Conservation (phyloP, 2,329 filamentous ascomycete species). For the Graphiopsis chlorocephala region DNA sequence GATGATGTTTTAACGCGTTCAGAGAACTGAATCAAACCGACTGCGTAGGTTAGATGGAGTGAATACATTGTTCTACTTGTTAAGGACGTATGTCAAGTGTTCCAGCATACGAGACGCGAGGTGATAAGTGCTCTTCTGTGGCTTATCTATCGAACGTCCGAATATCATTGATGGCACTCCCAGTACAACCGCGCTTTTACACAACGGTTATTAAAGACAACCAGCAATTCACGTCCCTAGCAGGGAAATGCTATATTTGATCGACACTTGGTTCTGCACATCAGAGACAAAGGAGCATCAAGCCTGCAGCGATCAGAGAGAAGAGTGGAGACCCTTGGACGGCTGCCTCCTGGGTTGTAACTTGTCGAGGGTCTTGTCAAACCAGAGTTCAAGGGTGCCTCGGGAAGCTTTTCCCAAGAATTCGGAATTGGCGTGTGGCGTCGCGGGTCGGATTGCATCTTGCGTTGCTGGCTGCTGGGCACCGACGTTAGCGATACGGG, state of each 20-base stretch:
- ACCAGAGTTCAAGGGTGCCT: not conserved
- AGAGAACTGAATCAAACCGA: too few species aligned
- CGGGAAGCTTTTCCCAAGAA: not conserved
- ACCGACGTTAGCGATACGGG: not conserved
- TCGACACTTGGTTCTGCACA: constrained; percentile 1
- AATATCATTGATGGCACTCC: not conserved
- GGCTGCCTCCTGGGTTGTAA: not conserved
- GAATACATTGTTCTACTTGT: too few species aligned
- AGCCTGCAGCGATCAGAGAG: not conserved
- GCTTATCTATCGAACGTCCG: not conserved
- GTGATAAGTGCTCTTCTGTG: too few species aligned
- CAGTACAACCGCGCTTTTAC: not conserved
- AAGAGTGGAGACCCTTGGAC: not conserved
- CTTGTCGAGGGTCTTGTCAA: not conserved
- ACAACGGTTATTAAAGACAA: too few species aligned
- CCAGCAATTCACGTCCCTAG: too few species aligned
- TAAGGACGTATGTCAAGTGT: not conserved
- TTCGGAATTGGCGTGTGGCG: constrained; percentile 11
- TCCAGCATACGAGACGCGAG: not conserved
- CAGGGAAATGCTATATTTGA: not conserved
- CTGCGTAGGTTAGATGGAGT: too few species aligned
- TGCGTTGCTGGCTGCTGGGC: not conserved
- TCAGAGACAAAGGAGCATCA: constrained; percentile 10
- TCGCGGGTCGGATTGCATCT: constrained; percentile 10
- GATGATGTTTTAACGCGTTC: too few species aligned